Evolutionary conservation across 2,329 filamentous ascomycete genomes (phyloP), one percentile per base, ranked within the genome.

Genomic region (Aspergillus glaucus): DNA sequence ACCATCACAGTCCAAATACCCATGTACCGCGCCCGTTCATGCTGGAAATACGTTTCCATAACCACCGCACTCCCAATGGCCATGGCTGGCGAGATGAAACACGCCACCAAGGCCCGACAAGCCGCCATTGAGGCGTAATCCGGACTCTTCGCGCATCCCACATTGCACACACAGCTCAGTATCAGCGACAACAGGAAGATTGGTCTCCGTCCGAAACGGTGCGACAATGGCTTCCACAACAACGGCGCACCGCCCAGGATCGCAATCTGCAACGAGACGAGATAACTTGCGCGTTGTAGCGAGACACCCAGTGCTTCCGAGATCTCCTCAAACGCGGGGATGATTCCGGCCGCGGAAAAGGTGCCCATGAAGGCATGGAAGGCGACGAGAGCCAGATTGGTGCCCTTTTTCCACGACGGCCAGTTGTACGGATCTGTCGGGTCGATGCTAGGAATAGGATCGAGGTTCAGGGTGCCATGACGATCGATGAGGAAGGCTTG

Each of bases 301-400:
- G 67, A 70, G 36, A 76, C 70, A 15, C 64, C 64, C 2, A 82
- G 62, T 42, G 81, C 78, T 26, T 67, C 62, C 2, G 77, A 70
- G 26, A 83, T 81, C 26, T 71, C 64, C 41, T 74, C 70, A 56
- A 77, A 81, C 4, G 76, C 78, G 3, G 76, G 74, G 50, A 79
- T 77, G 53, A 82, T 80, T 4, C 72, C 64, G 0, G 78, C 71
- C 0, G 79, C 77, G 1, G 71, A 77, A 53, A 82, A 81, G 1
- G 77, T 78, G 41, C 73, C 71, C 75, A 81, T 81, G 62, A 75
- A 75, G 24, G 78, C 76, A 48, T 82, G 77, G 56, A 80, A 79
- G 0, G 78, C 75, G 14, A 83, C 77, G 8, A 81, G 70, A 9
- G 73, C 48, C 0, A 83, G 64, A 50, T 81, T 80, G 47, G 67